Evolutionary conservation across 2,329 filamentous ascomycete genomes (phyloP).

Genomic region (Cladosporium sp.): DNA sequence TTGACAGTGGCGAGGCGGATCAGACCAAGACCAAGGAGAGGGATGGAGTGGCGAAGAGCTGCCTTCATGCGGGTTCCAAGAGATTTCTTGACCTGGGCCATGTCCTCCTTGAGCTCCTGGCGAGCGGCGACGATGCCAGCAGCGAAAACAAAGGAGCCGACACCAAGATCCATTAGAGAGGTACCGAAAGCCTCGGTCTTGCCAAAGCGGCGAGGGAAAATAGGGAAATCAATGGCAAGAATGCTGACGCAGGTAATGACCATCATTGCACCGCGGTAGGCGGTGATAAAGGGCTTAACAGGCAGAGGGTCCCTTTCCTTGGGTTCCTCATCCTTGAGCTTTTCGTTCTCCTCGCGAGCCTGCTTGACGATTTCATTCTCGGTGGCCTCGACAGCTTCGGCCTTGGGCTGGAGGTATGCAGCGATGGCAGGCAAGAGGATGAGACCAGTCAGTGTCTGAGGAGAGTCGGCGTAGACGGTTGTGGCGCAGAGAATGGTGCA

Average conservation of each 20-base stretch:
- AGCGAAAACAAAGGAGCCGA: conserved; percentile 95
- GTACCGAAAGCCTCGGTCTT: conserved; percentile 99
- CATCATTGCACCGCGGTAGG: conserved; percentile 88
- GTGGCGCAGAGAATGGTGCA: conserved; percentile 70
- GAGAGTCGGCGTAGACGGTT: conserved; percentile 74
- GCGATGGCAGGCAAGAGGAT: conserved; percentile 64
- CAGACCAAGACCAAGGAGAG: conserved; percentile 73
- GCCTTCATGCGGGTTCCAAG: conserved; percentile 56
- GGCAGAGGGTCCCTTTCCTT: conserved; percentile 53
- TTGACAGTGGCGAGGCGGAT: conserved; percentile 85
- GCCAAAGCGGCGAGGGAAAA: conserved; percentile 91
- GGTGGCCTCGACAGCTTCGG: conserved; percentile 28
- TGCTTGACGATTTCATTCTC: conserved; percentile 19
- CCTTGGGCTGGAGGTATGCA: conserved; percentile 39
- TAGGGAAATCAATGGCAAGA: conserved; percentile 89
- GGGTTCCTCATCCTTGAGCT: conserved; percentile 11
- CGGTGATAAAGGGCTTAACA: conserved; percentile 86
- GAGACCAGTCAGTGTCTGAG: conserved; percentile 68
- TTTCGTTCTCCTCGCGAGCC: conserved; percentile 17
- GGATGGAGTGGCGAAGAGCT: conserved; percentile 75
- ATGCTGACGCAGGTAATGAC: conserved; percentile 85
- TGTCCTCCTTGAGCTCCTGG: conserved; percentile 63
- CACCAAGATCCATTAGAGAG: conserved; percentile 96
- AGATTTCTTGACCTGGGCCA: conserved; percentile 38
- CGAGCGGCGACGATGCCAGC: conserved; percentile 86